Base-by-base conservation (phyloP, 1,284 basidiomycete species). In the Takashimella tepidaria region DNA sequence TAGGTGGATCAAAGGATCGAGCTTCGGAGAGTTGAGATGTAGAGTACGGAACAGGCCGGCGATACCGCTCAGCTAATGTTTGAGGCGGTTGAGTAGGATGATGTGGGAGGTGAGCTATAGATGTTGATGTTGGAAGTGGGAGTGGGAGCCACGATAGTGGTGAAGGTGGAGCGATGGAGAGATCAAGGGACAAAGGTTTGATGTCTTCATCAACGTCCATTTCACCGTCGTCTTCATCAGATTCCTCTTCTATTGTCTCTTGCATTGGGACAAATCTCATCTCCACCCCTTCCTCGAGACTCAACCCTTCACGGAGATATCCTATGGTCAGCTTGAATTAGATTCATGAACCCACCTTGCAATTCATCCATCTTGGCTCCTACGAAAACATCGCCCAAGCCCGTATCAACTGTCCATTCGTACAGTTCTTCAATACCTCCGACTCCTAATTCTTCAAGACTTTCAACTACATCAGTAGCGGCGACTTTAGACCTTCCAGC, bases 401-500 rank as follows among this genome's bases (percentile, higher is more conserved):
- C 61, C 42, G 66, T 49, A 40, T 60, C 64, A 6, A 51, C 56
- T 12, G 68, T 60, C 66, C 67, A 71, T 46, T 70, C 68, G 31
- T 61, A 57, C 44, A 74, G 56, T 47, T 72, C 70, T 5, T 55
- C 59, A 3, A 72, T 54, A 5, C 63, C 62, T 8, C 61, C 61
- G 1, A 65, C 57, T 1, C 72, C 72, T 24, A 72, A 45, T 24
- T 66, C 68, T 44, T 70, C 67, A 19, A 74, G 57, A 1, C 66
- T 64, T 12, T 58, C 56, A 1, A 70, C 62, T 13, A 73, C 69
- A 61, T 74, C 72, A 24, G 63, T 51, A 8, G 66, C 66, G 3
- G 63, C 64, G 16, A 68, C 65, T 55, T 72, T 72, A 23, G 58
- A 64, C 42, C 72, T 60, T 5, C 72, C 72, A 5, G 71, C 68